phyloP scores from a whole-genome alignment of 345 rosid species.

The Dipteronia sinensis region DNA sequence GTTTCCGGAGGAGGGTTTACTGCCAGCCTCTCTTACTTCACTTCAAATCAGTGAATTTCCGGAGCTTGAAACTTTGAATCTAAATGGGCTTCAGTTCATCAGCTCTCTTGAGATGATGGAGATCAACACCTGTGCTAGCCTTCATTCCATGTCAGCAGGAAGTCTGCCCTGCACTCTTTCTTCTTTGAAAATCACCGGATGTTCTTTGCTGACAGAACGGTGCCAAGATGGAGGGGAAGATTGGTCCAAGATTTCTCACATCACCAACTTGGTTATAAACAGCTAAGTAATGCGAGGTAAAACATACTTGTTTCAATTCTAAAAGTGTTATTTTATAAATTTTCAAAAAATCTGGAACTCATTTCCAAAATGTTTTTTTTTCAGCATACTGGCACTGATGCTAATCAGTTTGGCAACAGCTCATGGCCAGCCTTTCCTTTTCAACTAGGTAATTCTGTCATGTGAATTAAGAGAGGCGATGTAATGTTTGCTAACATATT shows the following conservation, averaged over 20 bases:
- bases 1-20: neutral
- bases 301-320: too few relatives aligned
- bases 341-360: too few relatives aligned
- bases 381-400: too few relatives aligned
- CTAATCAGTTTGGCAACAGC: too few relatives aligned
- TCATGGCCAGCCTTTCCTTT: too few relatives aligned
- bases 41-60: neutral
- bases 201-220: neutral
- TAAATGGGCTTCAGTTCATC: neutral
- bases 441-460: too few relatives aligned
- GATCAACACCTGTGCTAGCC: neutral
- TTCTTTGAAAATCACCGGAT: neutral
- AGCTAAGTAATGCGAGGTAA: neutral
- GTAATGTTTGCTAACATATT: too few relatives aligned
- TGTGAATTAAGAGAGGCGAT: too few relatives aligned
- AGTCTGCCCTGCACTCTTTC: neutral
- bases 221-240: neutral
- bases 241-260: neutral
- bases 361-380: too few relatives aligned
- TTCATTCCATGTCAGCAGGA: neutral
- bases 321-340: too few relatives aligned
- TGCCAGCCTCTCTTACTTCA: neutral
- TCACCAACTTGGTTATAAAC: neutral
- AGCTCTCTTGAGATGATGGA: neutral
- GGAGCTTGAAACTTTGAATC: neutral